Conservation (phyloP, 1,284 basidiomycete species). For the Cystobasidium sp. region DNA sequence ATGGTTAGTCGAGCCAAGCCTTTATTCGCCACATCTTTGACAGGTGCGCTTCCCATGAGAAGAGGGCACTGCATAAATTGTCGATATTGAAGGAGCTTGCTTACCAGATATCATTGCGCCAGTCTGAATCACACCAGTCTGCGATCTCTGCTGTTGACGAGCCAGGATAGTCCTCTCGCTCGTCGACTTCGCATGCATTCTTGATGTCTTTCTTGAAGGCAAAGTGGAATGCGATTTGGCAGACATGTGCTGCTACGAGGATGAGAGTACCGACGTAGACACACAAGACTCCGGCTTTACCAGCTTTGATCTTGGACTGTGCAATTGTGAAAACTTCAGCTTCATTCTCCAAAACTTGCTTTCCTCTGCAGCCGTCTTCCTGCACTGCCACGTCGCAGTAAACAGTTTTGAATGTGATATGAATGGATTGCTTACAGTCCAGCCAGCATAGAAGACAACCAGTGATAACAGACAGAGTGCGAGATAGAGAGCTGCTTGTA, state of each 20-base stretch:
- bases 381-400: no score
- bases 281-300: constrained; percentile 2
- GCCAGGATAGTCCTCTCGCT: not conserved
- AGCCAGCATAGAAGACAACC: constrained; percentile 33
- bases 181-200: constrained; percentile 1
- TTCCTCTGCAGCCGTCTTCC: no score
- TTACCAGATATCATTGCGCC: constrained; percentile 31
- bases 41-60: no score
- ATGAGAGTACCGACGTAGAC: constrained; percentile 19
- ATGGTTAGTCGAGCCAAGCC: not conserved
- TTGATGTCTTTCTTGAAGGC: constrained; percentile 28
- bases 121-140: constrained; percentile 19
- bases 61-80: no score
- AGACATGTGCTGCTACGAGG: constrained; percentile 11
- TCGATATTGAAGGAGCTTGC: not conserved
- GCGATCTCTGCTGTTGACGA: not conserved
- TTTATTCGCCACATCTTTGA: no score
- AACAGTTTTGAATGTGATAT: not conserved
- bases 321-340: not conserved
- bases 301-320: constrained; percentile 8
- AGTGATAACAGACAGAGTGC: constrained; percentile 13
- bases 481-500: constrained; percentile 31
- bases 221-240: constrained; percentile 32
- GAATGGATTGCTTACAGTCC: not conserved
- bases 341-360: no score